Evolutionary conservation across 495 filamentous ascomycete species (phyloP).

Genomic region (Aspergillus incahuasiensis): DNA sequence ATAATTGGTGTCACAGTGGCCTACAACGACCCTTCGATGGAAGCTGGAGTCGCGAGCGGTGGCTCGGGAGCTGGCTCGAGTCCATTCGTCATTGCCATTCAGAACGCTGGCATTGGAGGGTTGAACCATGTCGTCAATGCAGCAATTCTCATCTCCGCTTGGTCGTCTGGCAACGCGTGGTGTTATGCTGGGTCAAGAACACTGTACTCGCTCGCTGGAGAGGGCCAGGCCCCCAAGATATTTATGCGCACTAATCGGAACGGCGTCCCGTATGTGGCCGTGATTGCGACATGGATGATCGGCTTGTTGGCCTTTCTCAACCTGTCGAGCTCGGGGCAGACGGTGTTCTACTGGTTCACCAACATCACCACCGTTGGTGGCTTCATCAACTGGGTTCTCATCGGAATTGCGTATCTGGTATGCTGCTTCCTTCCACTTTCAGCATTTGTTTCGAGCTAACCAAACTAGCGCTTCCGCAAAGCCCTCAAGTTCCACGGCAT

Average conservation of each 20-base stretch:
- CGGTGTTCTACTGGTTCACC: conserved; percentile 54
- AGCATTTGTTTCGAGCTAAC: conserved; percentile 1
- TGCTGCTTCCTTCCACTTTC: background rate
- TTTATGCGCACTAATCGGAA: conserved; percentile 34
- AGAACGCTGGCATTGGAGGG: conserved; percentile 56
- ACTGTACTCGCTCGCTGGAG: conserved; percentile 67
- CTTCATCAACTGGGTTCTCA: conserved; percentile 53
- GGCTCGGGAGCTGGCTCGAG: conserved; percentile 44
- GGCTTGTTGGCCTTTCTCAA: conserved; percentile 50
- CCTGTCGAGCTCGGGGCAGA: conserved; percentile 31
- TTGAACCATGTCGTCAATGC: conserved; percentile 74
- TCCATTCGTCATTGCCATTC: conserved; percentile 55
- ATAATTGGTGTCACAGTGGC: conserved; percentile 52
- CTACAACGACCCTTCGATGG: conserved; percentile 48
- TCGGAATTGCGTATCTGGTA: conserved; percentile 32
- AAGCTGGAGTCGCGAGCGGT: conserved; percentile 42
- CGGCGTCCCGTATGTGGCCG: conserved; percentile 48
- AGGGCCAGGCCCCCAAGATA: conserved; percentile 60
- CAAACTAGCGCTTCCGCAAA: conserved; percentile 38
- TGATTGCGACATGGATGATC: conserved; percentile 42
- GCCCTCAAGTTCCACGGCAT: conserved; percentile 38
- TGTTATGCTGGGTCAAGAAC: conserved; percentile 70
- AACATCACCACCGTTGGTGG: conserved; percentile 59
- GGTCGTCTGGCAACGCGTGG: conserved; percentile 70
- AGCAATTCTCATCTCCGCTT: conserved; percentile 61